Percentiles rank a stretch among this genome's conserved stretches.
phyloP scores from a whole-genome alignment of 345 rosid species.

The Acer negundo region DNA sequence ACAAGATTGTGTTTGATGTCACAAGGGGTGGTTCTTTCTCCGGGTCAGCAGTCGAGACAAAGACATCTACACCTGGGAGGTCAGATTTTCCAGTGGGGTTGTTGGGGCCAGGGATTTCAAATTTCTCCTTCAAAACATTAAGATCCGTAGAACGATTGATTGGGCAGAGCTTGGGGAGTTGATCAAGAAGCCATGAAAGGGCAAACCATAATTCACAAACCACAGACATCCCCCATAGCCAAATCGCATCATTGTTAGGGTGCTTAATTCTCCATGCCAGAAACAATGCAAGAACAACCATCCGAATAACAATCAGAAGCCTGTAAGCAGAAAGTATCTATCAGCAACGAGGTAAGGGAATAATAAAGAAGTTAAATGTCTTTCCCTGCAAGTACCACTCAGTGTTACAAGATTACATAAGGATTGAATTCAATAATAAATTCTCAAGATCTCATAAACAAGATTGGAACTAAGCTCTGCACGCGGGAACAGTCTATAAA shows the following conservation, averaged over 20 bases:
- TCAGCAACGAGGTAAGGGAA: neutral
- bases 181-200: conserved; percentile 97
- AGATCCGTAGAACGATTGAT: conserved; percentile 91
- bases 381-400: neutral
- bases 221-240: conserved; percentile 99
- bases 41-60: conserved; percentile 98
- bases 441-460: neutral
- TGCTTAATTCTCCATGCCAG: conserved; percentile 74
- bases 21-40: conserved; percentile 99
- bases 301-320: conserved; percentile 78
- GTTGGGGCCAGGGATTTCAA: conserved; percentile 69
- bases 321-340: conserved; percentile 38
- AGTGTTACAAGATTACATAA: neutral
- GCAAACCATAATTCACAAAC: conserved; percentile 98
- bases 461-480: neutral
- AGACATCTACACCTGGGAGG: conserved; percentile 90
- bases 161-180: conserved; percentile 91
- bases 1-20: conserved; percentile 92
- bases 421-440: neutral
- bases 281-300: conserved; percentile 74
- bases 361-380: neutral
- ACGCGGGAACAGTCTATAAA: neutral
- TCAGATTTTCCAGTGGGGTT: conserved; percentile 95
- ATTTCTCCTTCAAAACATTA: conserved; percentile 87
- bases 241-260: conserved; percentile 71